These are phyloP conservation scores for Yamadazyma takamatsuzukensis DNA, from an alignment of 805 yeast species.

Conservation along the genomic window DNA sequence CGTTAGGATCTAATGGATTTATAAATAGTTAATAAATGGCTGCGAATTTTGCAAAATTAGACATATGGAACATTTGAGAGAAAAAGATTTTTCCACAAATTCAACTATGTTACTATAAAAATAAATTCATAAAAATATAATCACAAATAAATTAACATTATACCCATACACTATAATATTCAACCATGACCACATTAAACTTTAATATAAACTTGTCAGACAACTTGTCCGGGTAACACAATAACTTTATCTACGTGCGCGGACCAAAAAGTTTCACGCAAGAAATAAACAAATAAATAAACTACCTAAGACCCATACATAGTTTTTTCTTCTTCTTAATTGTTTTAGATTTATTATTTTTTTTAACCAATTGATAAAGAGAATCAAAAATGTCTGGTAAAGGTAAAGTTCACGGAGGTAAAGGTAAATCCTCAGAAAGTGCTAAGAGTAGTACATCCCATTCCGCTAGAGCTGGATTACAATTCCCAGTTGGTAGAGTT, in stretches of 20 bases:
- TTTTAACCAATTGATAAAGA: conserved; percentile 7
- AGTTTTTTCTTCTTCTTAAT: conserved; percentile 8
- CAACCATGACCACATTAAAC: no score
- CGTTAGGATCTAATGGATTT: conserved; percentile 32
- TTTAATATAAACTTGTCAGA: no score
- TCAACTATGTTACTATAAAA: no score
- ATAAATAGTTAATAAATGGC: conserved; percentile 27
- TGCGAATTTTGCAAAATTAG: background rate
- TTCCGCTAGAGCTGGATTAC: conserved; percentile 91
- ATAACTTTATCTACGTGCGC: no score
- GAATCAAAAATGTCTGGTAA: conserved; percentile 58
- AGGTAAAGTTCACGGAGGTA: conserved; percentile 96
- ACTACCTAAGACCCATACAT: conserved; percentile 2
- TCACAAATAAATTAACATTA: no score
- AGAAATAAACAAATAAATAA: conserved; percentile 10
- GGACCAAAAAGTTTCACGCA: background rate
- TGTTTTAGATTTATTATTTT: conserved; percentile 3
- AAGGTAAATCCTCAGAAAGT: conserved; percentile 78
- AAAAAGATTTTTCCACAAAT: no score
- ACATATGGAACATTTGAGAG: background rate
- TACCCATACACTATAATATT: no score
- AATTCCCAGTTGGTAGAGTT: conserved; percentile 98
- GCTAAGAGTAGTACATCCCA: conserved; percentile 81
- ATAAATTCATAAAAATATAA: no score
- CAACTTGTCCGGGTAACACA: no score